Evolutionary conservation across 83 land plant species (phyloP), one percentile per base, ranked within the genome.

Genomic region (Thuja plicata): DNA sequence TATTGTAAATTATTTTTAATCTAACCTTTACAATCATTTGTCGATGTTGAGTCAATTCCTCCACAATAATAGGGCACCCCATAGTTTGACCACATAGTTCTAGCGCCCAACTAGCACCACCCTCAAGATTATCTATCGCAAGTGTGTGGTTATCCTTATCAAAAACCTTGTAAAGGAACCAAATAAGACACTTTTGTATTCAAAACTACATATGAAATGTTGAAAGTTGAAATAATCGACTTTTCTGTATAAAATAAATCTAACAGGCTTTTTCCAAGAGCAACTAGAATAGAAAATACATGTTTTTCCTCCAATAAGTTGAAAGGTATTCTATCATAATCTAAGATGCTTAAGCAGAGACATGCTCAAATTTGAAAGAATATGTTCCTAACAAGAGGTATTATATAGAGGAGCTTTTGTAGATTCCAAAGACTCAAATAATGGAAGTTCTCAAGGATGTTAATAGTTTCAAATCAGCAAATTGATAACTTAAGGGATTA

Each of bases 51-150:
- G 86, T 92, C 62, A 92, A 85, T 87, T 96, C 90, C 90, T 96
- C 95, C 45, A 96, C 96, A 38, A 94, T 89, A 19, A 94, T 93
- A 3, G 97, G 97, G 88, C 94, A 94, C 13, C 90, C 88, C 88
- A 86, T 92, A 27, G 92, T 88, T 84, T 93, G 92, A 19, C 93
- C 74, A 87, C 94, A 94, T 50, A 95, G 87, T 81, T 96, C 95
- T 85, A 91, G 87, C 16, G 97, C 97, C 97, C 95, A 94, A 41
- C 95, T 94, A 37, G 96, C 96, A 57, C 96, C 95, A 77, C 93
- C 93, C 70, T 91, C 92, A 37, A 86, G 62, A 87, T 89, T 88
- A 55, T 92, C 90, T 88, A 89, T 93, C 66, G 87, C 15, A 74
- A 87, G 78, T 70, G 91, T 46, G 35, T 91, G 89, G 27, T 91